These are phyloP conservation scores for Metschnikowia arizonensis DNA, from an alignment of 805 yeast species.

Conservation along the genomic window DNA sequence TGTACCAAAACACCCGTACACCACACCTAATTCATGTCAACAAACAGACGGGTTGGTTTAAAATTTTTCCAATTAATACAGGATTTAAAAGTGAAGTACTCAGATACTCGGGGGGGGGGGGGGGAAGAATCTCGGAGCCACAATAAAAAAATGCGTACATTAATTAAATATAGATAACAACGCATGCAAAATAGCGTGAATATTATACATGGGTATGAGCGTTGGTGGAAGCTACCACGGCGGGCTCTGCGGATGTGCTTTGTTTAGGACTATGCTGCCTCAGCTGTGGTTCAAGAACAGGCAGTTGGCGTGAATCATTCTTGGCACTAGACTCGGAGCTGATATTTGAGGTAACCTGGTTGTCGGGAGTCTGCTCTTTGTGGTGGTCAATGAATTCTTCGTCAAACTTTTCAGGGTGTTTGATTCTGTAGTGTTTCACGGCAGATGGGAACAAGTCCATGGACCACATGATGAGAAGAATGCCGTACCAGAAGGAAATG, in stretches of 20 bases:
- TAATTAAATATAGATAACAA: not conserved
- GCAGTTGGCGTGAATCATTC: not conserved
- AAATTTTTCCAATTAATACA: not conserved
- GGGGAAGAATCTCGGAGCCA: too few relatives aligned
- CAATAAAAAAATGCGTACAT: not conserved
- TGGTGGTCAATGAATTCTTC: constrained; percentile 21
- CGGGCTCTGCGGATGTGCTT: not conserved
- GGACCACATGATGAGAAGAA: constrained; percentile 57
- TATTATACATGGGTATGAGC: not conserved
- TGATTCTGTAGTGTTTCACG: constrained; percentile 27
- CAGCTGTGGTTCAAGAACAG: not conserved
- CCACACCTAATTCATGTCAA: not conserved
- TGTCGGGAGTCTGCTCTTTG: not conserved
- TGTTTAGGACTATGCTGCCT: not conserved
- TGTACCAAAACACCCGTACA: constrained; percentile 4
- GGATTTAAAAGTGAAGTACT: not conserved
- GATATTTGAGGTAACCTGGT: not conserved
- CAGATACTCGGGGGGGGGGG: too few relatives aligned
- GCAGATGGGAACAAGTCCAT: constrained; percentile 70
- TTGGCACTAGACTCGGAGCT: not conserved
- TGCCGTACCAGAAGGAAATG: constrained; percentile 79
- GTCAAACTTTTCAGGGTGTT: constrained; percentile 27
- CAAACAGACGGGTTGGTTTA: not conserved
- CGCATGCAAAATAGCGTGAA: not conserved
- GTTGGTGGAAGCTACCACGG: not conserved